These are phyloP conservation scores for Fusarium oxysporum DNA, from an alignment of 2,329 filamentous ascomycete genomes.

Conservation along the genomic window DNA sequence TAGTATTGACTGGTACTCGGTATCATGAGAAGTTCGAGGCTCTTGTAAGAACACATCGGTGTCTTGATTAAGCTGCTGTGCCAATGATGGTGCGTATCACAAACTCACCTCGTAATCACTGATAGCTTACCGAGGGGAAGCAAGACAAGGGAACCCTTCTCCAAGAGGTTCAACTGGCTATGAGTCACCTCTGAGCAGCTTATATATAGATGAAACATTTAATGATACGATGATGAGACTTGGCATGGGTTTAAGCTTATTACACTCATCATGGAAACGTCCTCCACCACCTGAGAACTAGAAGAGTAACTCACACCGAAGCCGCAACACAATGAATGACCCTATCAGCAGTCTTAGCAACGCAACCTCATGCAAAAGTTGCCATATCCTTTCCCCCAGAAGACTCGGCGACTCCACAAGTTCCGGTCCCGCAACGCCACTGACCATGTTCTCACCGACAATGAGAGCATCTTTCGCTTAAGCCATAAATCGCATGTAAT, in stretches of 20 bases:
- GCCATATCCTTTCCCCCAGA: background rate
- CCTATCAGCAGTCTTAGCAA: conserved; percentile 2
- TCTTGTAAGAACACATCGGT: background rate
- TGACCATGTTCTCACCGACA: background rate
- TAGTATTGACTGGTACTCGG: background rate
- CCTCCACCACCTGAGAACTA: background rate
- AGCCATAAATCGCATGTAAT: background rate
- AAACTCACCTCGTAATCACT: background rate
- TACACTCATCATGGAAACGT: background rate
- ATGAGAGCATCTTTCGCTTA: background rate
- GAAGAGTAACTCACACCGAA: background rate
- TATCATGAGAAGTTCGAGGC: background rate
- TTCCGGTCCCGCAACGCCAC: conserved; percentile 33
- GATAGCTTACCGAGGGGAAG: background rate
- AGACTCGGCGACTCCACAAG: conserved; percentile 5
- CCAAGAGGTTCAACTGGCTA: background rate
- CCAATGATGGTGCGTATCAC: background rate
- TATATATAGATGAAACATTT: background rate
- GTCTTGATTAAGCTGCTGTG: background rate
- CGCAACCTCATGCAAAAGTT: background rate
- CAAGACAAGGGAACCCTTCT: background rate
- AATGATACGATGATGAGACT: background rate
- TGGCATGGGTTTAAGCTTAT: background rate
- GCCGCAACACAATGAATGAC: background rate
- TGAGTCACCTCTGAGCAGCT: background rate